Conservation (phyloP, 495 filamentous ascomycete species). For the Penicillium pulvis region DNA sequence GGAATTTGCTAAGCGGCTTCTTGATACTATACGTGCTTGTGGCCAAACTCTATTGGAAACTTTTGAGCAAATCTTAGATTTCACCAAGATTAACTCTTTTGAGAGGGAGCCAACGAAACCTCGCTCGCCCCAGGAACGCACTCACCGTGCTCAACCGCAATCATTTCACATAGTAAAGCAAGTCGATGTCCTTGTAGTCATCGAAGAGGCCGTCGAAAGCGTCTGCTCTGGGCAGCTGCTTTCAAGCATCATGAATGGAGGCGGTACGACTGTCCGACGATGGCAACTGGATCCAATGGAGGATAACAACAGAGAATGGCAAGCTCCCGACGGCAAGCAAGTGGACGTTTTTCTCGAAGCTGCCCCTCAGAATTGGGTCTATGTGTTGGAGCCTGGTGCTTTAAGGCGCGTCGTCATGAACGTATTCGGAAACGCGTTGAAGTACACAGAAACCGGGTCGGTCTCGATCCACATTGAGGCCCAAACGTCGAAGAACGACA, state of each 20-base stretch:
- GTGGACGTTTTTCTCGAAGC: conserved; percentile 67
- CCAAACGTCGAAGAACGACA: neutral
- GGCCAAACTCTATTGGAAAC: conserved; percentile 66
- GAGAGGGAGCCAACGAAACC: conserved; percentile 8
- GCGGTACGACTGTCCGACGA: neutral
- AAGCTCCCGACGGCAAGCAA: conserved; percentile 31
- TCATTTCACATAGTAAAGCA: conserved; percentile 1
- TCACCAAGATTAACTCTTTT: conserved; percentile 54
- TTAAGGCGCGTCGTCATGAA: conserved; percentile 77
- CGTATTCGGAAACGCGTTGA: conserved; percentile 76
- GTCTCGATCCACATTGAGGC: conserved; percentile 60
- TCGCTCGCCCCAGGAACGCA: neutral
- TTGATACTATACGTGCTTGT: conserved; percentile 59
- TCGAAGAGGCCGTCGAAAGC: conserved; percentile 15
- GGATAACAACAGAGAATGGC: neutral
- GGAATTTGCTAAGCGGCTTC: conserved; percentile 49
- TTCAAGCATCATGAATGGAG: conserved; percentile 2
- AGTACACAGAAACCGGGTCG: conserved; percentile 68
- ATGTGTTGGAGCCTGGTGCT: conserved; percentile 67
- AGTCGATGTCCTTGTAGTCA: conserved; percentile 9
- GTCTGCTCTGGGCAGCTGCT: conserved; percentile 8
- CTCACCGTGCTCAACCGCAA: neutral
- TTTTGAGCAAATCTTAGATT: conserved; percentile 64
- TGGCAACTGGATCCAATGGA: conserved; percentile 1
- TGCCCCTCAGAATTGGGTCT: conserved; percentile 57